A percentile compares a stretch with the other conserved stretches of the same genome.
phyloP scores from a whole-genome alignment of 306 rosid genomes.

The Vigna hirtella region DNA sequence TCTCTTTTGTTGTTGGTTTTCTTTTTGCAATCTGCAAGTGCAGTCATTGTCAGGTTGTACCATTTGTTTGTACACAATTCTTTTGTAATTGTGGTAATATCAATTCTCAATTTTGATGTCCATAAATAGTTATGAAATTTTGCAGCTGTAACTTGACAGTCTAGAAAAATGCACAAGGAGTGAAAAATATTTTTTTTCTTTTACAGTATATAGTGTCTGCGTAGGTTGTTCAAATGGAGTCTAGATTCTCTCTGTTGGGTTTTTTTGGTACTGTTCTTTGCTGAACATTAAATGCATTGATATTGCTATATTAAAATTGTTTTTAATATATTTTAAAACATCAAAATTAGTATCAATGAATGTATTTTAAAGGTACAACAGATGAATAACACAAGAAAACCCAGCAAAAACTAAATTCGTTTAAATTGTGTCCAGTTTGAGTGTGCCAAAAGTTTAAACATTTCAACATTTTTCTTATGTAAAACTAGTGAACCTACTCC shows the following conservation, averaged over 20 bases:
- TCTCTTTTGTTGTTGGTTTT: constrained; percentile 17
- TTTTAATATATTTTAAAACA: no score
- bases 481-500: no score
- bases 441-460: neutral
- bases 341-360: no score
- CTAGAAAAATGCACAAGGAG: constrained; percentile 16
- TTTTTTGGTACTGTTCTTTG: no score
- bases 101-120: constrained; percentile 52
- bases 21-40: constrained; percentile 45
- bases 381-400: no score
- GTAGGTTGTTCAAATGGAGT: neutral
- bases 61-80: constrained; percentile 65
- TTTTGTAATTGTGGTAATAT: constrained; percentile 56
- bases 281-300: no score
- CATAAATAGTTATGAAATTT: constrained; percentile 43
- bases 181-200: constrained; percentile 18
- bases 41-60: constrained; percentile 59
- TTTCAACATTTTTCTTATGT: no score
- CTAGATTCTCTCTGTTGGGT: no score
- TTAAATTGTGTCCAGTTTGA: neutral
- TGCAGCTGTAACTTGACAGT: constrained; percentile 31
- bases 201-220: neutral
- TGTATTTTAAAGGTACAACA: no score
- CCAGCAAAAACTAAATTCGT: no score
- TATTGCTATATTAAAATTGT: no score